Base-by-base conservation (phyloP, 257 asterid species). In the Solanum ahanhuiri region DNA sequence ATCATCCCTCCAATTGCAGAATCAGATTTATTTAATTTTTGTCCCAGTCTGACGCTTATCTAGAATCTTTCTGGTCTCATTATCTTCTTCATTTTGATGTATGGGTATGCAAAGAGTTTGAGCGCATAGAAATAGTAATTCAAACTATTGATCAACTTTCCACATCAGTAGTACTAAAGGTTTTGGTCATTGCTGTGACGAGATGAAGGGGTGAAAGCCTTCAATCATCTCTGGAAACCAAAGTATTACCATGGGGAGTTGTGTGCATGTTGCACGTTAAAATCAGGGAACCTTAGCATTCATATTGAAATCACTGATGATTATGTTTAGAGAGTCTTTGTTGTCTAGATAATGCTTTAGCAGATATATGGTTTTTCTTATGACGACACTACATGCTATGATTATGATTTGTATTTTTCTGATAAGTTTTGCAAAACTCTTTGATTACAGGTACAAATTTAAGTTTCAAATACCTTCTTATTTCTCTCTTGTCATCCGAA, bases 401-500 rank as follows among this genome's bases (percentile, higher is more conserved):
- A 33, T 71, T 71, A 33, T 18, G 41, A 34, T 35, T 72, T 9
- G 48, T 35, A 73, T 22, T 73, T 86, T 28, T 88, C 25, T 82
- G 25, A 66, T 87, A 63, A 48, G 84, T 51, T 81, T 48, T 51
- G 84, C 67, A 11, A 18, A 28, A 48, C 28, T 81, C 69, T 86
- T 86, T 43, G 28, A 86, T 86, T 91, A 90, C 95, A 96, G 99
- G 99, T 94, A 96, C 92, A 94, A 93, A 88, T 96, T 95, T 95
- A 96, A 96, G 91, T 96, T 96, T 89, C 92, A 89, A 87, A 95
- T 96, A 89, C 99, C 99, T 82, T 91, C 98, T 37, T 96, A 96
- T 89, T 96, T 96, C 88, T 96, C 98, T 82, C 98, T 96, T 22
- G 97, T 96, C 88, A 95, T 96, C 70, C 94, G 98, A 89, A 96